phyloP scores from a whole-genome alignment of 805 yeast genomes.

The Metschnikowia gelsemii region DNA sequence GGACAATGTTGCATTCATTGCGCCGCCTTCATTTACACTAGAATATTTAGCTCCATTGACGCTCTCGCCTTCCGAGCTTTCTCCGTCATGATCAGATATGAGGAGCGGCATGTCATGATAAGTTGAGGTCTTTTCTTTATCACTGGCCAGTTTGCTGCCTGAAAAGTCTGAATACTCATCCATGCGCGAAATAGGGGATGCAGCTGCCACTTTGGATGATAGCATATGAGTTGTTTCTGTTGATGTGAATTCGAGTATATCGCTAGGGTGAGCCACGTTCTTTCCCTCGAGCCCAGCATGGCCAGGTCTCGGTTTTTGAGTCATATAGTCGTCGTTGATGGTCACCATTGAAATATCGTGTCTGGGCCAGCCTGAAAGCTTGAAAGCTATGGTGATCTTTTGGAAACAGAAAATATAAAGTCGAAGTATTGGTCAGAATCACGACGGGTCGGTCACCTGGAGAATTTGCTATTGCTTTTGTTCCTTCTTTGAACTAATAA shows the following conservation, averaged over 20 bases:
- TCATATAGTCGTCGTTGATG: constrained; percentile 12
- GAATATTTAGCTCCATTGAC: constrained; percentile 11
- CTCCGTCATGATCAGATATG: constrained; percentile 33
- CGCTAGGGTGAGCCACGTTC: background rate
- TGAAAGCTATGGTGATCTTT: background rate
- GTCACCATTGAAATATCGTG: constrained; percentile 13
- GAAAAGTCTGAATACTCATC: background rate
- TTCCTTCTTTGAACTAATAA: constrained; percentile 11
- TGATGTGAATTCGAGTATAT: background rate
- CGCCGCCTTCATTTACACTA: constrained; percentile 2
- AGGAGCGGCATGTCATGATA: constrained; percentile 33
- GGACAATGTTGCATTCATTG: background rate
- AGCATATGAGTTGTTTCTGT: constrained; percentile 1
- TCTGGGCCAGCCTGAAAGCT: constrained; percentile 1
- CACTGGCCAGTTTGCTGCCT: background rate
- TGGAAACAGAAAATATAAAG: too few species aligned
- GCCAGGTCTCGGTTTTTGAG: constrained; percentile 10
- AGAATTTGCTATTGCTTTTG: constrained; percentile 2
- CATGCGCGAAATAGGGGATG: background rate
- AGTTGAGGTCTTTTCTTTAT: constrained; percentile 16
- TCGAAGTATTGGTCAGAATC: too few species aligned
- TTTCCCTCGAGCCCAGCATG: constrained; percentile 9
- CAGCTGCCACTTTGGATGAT: background rate
- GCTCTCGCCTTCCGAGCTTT: constrained; percentile 29
- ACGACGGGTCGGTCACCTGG: too few species aligned